phyloP scores from a whole-genome alignment of 148 eudicot species.

The Arctostaphylos glauca region DNA sequence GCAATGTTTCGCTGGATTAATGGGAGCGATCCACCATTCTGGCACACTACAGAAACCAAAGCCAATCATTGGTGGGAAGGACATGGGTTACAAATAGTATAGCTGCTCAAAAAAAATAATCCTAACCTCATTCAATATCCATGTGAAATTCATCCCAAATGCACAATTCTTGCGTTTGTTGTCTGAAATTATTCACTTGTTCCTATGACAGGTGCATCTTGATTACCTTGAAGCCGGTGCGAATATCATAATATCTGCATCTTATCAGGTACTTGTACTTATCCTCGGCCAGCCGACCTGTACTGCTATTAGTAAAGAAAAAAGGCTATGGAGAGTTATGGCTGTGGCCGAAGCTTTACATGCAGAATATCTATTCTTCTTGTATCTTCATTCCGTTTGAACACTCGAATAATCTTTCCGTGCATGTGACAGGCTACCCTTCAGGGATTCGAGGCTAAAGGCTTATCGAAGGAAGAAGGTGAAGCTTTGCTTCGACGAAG shows the following conservation, averaged over 20 bases:
- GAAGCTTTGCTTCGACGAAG: conserved; percentile 78
- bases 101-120: neutral
- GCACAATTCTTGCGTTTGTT: neutral
- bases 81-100: neutral
- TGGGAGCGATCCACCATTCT: no score
- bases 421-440: conserved; percentile 67
- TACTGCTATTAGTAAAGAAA: no score
- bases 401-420: neutral
- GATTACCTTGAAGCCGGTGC: conserved; percentile 99
- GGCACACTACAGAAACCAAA: no score
- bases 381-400: neutral
- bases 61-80: neutral
- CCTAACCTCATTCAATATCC: neutral
- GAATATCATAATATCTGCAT: conserved; percentile 78
- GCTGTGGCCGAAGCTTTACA: no score
- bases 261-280: conserved; percentile 67
- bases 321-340: no score
- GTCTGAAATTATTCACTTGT: conserved; percentile 7
- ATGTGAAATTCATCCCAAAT: neutral
- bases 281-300: neutral
- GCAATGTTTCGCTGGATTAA: no score
- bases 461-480: conserved; percentile 71
- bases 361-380: neutral
- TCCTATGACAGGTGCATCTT: conserved; percentile 70
- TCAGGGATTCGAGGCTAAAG: conserved; percentile 84